phyloP scores from a whole-genome alignment of 345 rosid species.

The Excoecaria cochinchinensis region DNA sequence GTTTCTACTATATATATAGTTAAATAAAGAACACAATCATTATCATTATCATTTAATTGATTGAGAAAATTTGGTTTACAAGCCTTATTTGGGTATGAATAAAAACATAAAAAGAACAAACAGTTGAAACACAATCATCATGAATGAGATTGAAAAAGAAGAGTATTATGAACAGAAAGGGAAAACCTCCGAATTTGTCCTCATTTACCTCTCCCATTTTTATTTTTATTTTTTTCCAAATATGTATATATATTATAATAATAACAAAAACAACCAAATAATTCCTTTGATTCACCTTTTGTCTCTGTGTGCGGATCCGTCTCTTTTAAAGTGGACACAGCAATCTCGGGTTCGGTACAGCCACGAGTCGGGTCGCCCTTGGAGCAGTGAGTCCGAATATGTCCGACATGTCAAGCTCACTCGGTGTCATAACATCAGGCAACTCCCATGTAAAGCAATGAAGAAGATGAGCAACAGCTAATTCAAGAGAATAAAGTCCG shows the following conservation, averaged over 20 bases:
- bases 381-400: conserved; percentile 89
- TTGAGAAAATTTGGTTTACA: conserved; percentile 6
- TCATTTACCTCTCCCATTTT: too few species aligned
- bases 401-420: conserved; percentile 80
- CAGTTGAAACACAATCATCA: too few species aligned
- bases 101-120: not conserved
- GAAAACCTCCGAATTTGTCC: too few species aligned
- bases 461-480: conserved; percentile 67
- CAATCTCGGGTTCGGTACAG: conserved; percentile 56
- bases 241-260: too few species aligned
- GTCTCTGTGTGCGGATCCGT: not conserved
- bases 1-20: too few species aligned
- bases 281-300: too few species aligned
- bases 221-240: not conserved
- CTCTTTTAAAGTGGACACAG: conserved; percentile 34
- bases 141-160: too few species aligned
- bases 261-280: not conserved
- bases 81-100: conserved; percentile 14
- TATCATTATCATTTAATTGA: not conserved
- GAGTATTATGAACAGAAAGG: too few species aligned
- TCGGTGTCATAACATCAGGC: conserved; percentile 84
- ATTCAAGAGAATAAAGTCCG: conserved; percentile 72
- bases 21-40: too few species aligned
- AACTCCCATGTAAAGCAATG: conserved; percentile 82
- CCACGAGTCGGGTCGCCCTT: conserved; percentile 62